phyloP scores from a whole-genome alignment of 2,329 filamentous ascomycete genomes.

The Colletotrichum falcatum region DNA sequence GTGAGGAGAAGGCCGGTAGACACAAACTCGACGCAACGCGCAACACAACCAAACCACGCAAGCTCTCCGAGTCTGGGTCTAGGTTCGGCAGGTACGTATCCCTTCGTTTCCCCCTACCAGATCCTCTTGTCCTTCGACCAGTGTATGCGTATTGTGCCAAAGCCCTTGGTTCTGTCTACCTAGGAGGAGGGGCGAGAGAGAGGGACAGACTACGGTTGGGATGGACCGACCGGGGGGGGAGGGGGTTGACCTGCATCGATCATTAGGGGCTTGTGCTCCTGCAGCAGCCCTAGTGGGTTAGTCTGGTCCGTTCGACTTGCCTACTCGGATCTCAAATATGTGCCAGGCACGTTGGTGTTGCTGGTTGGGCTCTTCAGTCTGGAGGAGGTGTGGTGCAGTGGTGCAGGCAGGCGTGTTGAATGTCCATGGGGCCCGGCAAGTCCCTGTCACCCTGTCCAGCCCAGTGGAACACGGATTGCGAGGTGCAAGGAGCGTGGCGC shows the following conservation, averaged over 20 bases:
- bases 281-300: constrained; percentile 39
- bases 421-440: constrained; percentile 22
- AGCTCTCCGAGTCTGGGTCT: constrained; percentile 18
- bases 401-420: constrained; percentile 12
- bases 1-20: constrained; percentile 32
- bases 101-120: constrained; percentile 1
- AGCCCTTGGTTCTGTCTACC: neutral
- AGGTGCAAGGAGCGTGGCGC: constrained; percentile 46
- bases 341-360: constrained; percentile 16
- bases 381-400: no score
- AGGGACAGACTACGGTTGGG: neutral
- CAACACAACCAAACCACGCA: constrained; percentile 18
- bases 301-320: constrained; percentile 28
- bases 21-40: constrained; percentile 26
- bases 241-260: constrained; percentile 32
- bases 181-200: neutral
- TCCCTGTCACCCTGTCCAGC: constrained; percentile 29
- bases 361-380: neutral
- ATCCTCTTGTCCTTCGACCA: constrained; percentile 11
- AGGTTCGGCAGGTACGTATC: constrained; percentile 38
- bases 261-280: constrained; percentile 34
- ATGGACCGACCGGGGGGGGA: neutral
- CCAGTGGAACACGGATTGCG: constrained; percentile 29
- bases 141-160: neutral
- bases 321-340: constrained; percentile 4